phyloP scores from a whole-genome alignment of 2,329 filamentous ascomycete species.

The Plenodomus lindquistii region DNA sequence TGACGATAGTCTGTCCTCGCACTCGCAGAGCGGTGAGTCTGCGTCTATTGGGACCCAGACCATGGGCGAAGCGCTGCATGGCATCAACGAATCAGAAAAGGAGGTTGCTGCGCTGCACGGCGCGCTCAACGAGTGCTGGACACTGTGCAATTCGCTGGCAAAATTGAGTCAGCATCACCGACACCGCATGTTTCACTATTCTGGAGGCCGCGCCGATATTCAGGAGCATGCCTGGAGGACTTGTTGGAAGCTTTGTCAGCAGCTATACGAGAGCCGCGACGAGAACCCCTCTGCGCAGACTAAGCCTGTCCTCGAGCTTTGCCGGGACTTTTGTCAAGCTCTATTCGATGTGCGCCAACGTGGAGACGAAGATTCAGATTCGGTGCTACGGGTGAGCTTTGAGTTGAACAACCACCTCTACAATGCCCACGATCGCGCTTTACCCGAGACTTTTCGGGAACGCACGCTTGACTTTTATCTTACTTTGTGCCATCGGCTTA shows the following conservation, averaged over 20 bases:
- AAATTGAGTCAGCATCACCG: conserved; percentile 83
- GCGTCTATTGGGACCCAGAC: conserved; percentile 37
- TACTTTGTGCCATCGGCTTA: conserved; percentile 89
- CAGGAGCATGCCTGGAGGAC: conserved; percentile 91
- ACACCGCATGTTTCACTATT: conserved; percentile 75
- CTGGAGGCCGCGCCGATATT: conserved; percentile 68
- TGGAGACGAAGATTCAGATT: conserved; percentile 79
- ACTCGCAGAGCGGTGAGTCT: conserved; percentile 35
- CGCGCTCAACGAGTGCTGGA: conserved; percentile 89
- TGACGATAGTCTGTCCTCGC: conserved; percentile 36
- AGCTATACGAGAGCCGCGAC: conserved; percentile 79
- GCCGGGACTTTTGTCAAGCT: conserved; percentile 88
- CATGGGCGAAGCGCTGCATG: conserved; percentile 58
- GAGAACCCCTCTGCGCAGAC: conserved; percentile 71
- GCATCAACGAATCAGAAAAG: conserved; percentile 61
- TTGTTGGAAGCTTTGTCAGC: conserved; percentile 91
- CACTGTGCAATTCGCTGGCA: conserved; percentile 86
- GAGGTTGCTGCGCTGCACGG: conserved; percentile 72
- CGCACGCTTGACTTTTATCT: conserved; percentile 93
- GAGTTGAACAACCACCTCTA: conserved; percentile 95
- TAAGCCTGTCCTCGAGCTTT: conserved; percentile 78
- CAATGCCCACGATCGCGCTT: conserved; percentile 81
- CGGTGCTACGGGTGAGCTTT: conserved; percentile 87
- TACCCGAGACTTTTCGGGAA: conserved; percentile 86
- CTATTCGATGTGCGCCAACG: conserved; percentile 83